Evolutionary conservation across 2,329 filamentous ascomycete species (phyloP), one percentile per base, ranked within the genome.

Genomic region (Diaporthe caulivora): DNA sequence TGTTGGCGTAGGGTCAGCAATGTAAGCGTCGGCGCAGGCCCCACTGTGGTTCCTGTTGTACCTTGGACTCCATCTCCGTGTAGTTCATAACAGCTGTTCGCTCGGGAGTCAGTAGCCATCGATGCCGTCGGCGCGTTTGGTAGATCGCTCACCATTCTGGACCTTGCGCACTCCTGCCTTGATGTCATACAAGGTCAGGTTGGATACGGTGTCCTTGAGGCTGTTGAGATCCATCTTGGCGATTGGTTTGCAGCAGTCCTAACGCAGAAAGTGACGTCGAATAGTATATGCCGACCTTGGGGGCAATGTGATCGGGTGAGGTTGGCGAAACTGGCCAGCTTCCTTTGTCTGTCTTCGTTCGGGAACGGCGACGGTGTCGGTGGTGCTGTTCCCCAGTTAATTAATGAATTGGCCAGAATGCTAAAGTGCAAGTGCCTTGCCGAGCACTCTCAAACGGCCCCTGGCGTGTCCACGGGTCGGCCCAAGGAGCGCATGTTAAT

Each of bases 131-230:
- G 60, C n/a, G 47, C 60, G 2, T 31, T 11, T 24, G n/a, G 24
- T 34, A 53, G 18, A 13, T 13, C 69, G 77, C 88, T 78, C 86
- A 98, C 95, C 95, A 96, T 98, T 98, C 82, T 98, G 95, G 74
- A 97, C 94, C 84, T 98, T 98, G 78, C 95, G 92, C 79, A 98
- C 95, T 77, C 95, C 94, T 71, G 95, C 95, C 87, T 98, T 98
- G 86, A 98, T 82, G 84, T 98, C 95, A 87, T 98, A 98, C 83
- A 98, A 89, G 80, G 94, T 94, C 89, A 98, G 88, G 86, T 97
- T 97, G 87, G 92, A 92, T 84, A 98, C 95, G 85, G 94, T 92
- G 79, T 94, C 94, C 84, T 94, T 96, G 71, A 98, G 84, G 81
- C 89, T 94, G 84, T 92, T 93, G 82, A 97, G 89, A 88, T 98